Base-by-base conservation (phyloP, 2,329 filamentous ascomycete genomes). In the Phialophora expanda region DNA sequence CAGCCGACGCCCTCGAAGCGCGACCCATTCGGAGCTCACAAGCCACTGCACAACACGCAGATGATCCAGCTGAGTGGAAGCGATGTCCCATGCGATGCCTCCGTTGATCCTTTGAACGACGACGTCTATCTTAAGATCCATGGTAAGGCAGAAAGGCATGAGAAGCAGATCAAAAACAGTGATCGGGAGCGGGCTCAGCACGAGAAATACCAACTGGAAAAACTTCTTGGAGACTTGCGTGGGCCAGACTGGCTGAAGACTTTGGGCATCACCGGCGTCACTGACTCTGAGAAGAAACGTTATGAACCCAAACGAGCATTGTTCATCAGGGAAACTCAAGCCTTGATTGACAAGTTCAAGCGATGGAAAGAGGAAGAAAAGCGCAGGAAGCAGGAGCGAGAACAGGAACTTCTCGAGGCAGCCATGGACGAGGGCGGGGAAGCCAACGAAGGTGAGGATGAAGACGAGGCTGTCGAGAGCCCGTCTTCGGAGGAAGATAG, bases 191-290 rank as follows among this genome's bases (percentile, higher is more conserved):
- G 85, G 41, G 86, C 87, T 4, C 87, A 88, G 79, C 87, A 89
- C 74, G 86, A 89, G 70, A 88, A 89, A 71, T 83, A 85, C 55
- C 85, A 89, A 71, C 77, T 89, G n/a, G 87, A 89, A 67, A 81
- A 86, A 7, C 78, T 89, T 17, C 83, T 97, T 6, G 92, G 95
- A 61, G 92, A 92, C 20, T 84, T 99, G 0, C 90, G 92, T 75
- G 91, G 94, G 2, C 92, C 91, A 65, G 95, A 98, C 77, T 99
- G 95, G 95, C 83, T 97, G 64, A 89, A 91, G 67, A 86, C 93
- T 3, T 93, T 99, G 88, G 95, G 94, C 28, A 90, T 98, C 38
- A 94, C 88, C 69, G 92, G 86, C 44, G 80, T 96, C 44, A 96
- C 92, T 0, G 93, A 97, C 74, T 88, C 87, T 24, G 91, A 92